These are phyloP conservation scores for Achaetomium macrosporum DNA, from an alignment of 2,329 filamentous ascomycete species.

Conservation along the genomic window DNA sequence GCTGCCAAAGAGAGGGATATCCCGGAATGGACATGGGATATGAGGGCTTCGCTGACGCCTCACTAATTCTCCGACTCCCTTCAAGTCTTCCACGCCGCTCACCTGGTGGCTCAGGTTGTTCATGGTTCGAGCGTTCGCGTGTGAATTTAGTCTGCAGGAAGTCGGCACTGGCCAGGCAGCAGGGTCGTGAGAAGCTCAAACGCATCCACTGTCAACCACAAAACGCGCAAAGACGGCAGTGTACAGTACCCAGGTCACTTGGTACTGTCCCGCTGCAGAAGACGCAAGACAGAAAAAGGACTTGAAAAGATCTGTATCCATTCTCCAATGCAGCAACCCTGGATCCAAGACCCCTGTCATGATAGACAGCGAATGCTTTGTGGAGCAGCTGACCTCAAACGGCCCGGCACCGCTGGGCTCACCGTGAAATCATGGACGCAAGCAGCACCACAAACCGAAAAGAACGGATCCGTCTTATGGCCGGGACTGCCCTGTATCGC, in stretches of 20 bases:
- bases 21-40: constrained; percentile 20
- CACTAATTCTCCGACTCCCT: constrained; percentile 1
- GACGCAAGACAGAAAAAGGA: not conserved
- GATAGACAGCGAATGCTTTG: not conserved
- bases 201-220: not conserved
- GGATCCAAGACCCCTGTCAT: constrained; percentile 3
- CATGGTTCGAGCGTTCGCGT: constrained; percentile 7
- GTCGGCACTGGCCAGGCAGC: not conserved
- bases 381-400: constrained; percentile 4
- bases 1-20: constrained; percentile 17
- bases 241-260: constrained; percentile 12
- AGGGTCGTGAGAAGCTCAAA: not conserved
- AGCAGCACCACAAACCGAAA: constrained; percentile 13
- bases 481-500: constrained; percentile 19
- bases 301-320: not conserved
- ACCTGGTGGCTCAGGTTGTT: not conserved
- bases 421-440: not conserved
- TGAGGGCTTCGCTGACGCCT: not conserved
- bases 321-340: constrained; percentile 2
- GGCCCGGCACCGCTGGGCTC: not conserved
- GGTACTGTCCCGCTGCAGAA: constrained; percentile 7
- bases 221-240: not conserved
- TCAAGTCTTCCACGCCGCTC: constrained; percentile 4
- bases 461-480: constrained; percentile 8
- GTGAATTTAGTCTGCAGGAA: constrained; percentile 11